Conservation (phyloP, 2,329 filamentous ascomycete genomes). For the Chaetomiaceae sp. region DNA sequence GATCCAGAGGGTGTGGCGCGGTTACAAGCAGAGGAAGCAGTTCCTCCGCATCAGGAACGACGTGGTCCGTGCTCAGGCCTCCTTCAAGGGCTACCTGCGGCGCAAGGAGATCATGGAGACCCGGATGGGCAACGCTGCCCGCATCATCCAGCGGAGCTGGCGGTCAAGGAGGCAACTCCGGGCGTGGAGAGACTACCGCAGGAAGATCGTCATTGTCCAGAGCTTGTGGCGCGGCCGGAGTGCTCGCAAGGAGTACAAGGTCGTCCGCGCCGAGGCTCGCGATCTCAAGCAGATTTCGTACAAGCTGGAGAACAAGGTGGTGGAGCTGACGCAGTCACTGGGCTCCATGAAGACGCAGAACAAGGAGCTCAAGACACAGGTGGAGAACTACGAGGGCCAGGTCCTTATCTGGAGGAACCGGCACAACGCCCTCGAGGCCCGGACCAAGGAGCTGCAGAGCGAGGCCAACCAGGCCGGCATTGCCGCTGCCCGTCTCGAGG, state of each 20-base stretch:
- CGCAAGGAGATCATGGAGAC: conserved; percentile 92
- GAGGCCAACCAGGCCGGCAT: conserved; percentile 98
- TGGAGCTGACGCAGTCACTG: conserved; percentile 91
- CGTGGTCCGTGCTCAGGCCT: conserved; percentile 81
- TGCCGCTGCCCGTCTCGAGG: conserved; percentile 79
- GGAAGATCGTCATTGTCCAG: conserved; percentile 84
- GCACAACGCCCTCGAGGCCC: conserved; percentile 82
- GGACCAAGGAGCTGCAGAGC: conserved; percentile 88
- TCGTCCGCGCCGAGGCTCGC: conserved; percentile 85
- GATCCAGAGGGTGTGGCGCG: conserved; percentile 93
- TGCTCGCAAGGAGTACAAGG: conserved; percentile 83
- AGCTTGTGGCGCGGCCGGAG: conserved; percentile 84
- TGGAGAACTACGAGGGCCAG: conserved; percentile 94
- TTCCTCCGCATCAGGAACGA: conserved; percentile 77
- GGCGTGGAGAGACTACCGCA: conserved; percentile 82
- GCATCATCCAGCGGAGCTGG: conserved; percentile 88
- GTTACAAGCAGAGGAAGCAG: conserved; percentile 78
- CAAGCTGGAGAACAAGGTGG: conserved; percentile 99
- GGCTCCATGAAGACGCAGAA: conserved; percentile 93
- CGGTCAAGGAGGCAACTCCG: conserved; percentile 72
- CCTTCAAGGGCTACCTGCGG: conserved; percentile 86
- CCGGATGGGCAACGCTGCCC: conserved; percentile 83
- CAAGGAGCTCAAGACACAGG: conserved; percentile 78
- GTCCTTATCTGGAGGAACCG: conserved; percentile 94
- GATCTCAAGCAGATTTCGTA: conserved; percentile 99